These are phyloP conservation scores for Monosporozyma aerobia DNA, from an alignment of 805 yeast species.

Conservation along the genomic window DNA sequence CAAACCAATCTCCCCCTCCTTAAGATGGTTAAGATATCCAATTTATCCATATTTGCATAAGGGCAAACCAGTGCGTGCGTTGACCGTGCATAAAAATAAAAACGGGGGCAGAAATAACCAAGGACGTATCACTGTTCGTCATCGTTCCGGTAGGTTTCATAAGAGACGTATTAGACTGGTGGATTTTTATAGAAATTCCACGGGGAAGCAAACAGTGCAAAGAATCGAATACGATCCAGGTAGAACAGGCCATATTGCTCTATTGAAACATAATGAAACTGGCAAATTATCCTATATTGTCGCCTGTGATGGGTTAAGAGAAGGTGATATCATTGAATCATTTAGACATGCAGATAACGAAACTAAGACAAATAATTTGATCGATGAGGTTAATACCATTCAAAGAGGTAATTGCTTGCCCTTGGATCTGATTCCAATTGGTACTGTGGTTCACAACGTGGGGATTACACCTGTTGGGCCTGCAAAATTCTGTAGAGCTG, in stretches of 20 bases:
- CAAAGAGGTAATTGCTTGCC: constrained; percentile 95
- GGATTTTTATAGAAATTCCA: constrained; percentile 57
- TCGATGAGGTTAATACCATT: constrained; percentile 72
- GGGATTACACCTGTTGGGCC: constrained; percentile 70
- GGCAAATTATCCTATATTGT: constrained; percentile 66
- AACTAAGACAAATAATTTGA: constrained; percentile 25
- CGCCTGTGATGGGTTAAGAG: constrained; percentile 88
- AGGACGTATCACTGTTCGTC: constrained; percentile 85
- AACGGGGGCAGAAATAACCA: constrained; percentile 84
- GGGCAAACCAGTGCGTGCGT: constrained; percentile 68
- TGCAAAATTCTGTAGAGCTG: constrained; percentile 85
- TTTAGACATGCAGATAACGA: constrained; percentile 40
- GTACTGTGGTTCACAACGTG: constrained; percentile 79
- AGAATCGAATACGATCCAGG: constrained; percentile 95
- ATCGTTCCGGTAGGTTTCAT: constrained; percentile 89
- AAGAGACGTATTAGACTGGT: constrained; percentile 77
- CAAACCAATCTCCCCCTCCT: constrained; percentile 78
- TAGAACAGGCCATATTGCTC: constrained; percentile 87
- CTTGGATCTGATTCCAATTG: constrained; percentile 85
- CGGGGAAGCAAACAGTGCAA: constrained; percentile 71
- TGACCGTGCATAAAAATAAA: constrained; percentile 64
- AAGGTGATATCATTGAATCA: constrained; percentile 84
- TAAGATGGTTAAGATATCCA: constrained; percentile 83
- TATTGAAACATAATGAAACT: constrained; percentile 56
- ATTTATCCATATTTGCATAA: constrained; percentile 78